Evolutionary conservation across 495 filamentous ascomycete species (phyloP), one percentile per base, ranked within the genome.

Genomic region (Penicillium goetzii): DNA sequence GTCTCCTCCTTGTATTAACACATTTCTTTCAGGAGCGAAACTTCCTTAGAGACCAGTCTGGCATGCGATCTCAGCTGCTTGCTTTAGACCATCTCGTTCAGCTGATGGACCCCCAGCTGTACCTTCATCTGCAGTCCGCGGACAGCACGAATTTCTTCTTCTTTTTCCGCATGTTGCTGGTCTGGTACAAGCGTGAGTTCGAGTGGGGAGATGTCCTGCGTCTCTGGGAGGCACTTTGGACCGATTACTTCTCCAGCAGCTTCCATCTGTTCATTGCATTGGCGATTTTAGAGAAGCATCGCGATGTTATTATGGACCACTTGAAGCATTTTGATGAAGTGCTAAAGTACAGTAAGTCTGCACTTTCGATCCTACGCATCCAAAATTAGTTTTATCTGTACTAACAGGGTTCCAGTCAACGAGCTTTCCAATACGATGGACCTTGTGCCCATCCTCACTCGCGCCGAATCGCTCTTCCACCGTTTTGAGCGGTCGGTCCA

Each of bases 81-180:
- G 91, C 94, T 0, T 84, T 98, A 2, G 93, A 98, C 68, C 92
- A 98, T 57, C 87, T 98, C 2, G 91, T 97, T 14, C 92, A 96
- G 69, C 89, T 99, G 56, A 93, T 99, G 88, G 95, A 99, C 66
- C 93, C 95, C 0, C 90, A 92, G 69, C 86, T 99, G 41, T 98
- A 97, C 70, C 78, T 91, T 11, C 95, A 99, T 71, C 83, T 99
- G 0, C 86, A 97, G 71, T 86, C 83, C 9, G 92, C 93, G 26
- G 96, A 98, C 64, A 92, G 88, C 68, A 98, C 95, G 21, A 98
- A 99, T 76, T 99, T 98, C 77, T 99, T 99, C 76, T 99, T 99
- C 82, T 98, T 98, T 82, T 99, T 98, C 84, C 89, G 95, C 26
- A 97, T 97, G 93, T 81, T 99, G 26, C 81, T 99, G 0, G 95